Conservation (phyloP, 1,284 basidiomycete species). For the Neolentinus lepideus region DNA sequence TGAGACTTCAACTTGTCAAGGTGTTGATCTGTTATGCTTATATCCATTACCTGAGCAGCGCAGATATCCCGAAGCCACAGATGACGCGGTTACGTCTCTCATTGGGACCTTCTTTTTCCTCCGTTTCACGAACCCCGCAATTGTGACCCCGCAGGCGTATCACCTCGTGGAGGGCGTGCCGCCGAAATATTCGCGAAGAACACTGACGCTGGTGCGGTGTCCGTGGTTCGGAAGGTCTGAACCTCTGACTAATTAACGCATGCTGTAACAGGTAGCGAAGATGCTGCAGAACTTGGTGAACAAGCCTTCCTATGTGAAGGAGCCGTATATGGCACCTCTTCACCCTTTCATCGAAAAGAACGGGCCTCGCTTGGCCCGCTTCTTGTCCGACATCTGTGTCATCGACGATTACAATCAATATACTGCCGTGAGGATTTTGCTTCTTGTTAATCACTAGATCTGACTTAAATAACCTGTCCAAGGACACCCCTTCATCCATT, state of each 20-base stretch:
- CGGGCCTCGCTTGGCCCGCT: not conserved
- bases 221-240: no score
- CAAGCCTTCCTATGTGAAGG: not conserved
- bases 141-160: not conserved
- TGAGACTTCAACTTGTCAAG: no score
- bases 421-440: not conserved
- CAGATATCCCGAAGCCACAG: not conserved
- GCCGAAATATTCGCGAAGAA: not conserved
- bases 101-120: not conserved
- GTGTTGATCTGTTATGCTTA: no score
- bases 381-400: not conserved
- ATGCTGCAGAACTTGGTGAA: not conserved
- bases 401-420: not conserved
- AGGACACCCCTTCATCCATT: no score
- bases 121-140: not conserved
- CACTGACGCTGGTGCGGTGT: not conserved
- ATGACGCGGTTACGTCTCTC: not conserved
- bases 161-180: not conserved
- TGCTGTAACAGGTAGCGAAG: not conserved
- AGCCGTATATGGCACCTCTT: not conserved
- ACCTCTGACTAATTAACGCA: no score
- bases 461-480: no score
- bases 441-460: not conserved
- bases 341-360: not conserved
- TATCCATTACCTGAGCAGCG: no score